These are phyloP conservation scores for Carex parvula DNA, from an alignment of 176 grass and related monocot species.

Conservation along the genomic window DNA sequence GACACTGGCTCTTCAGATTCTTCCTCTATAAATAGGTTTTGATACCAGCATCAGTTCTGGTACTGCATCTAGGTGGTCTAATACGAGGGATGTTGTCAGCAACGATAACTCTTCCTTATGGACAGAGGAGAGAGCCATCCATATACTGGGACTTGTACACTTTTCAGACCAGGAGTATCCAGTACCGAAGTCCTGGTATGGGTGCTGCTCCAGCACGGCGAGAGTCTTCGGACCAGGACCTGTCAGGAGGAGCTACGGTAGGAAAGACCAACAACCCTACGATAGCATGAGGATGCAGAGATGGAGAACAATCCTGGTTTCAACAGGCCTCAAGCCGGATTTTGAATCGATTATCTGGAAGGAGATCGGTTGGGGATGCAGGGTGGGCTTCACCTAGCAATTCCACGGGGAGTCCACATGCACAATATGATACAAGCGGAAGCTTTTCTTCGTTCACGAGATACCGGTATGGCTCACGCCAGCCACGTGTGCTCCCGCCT, in stretches of 20 bases:
- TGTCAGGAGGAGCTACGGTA: conserved; percentile 44
- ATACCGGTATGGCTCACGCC: conserved; percentile 51
- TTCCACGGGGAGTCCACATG: conserved; percentile 48
- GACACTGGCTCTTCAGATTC: conserved; percentile 48
- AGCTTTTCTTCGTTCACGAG: conserved; percentile 64
- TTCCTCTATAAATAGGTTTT: conserved; percentile 45
- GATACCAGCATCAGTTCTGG: conserved; percentile 26
- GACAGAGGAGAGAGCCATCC: conserved; percentile 47
- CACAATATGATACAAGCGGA: conserved; percentile 32
- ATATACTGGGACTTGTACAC: conserved; percentile 37
- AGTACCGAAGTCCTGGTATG: conserved; percentile 25
- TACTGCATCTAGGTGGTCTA: conserved; percentile 39
- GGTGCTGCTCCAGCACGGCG: conserved; percentile 6
- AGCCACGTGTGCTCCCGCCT: conserved; percentile 67
- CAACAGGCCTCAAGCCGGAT: conserved; percentile 46
- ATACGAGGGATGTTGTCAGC: conserved; percentile 36
- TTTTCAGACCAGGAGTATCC: conserved; percentile 51
- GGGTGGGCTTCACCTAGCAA: conserved; percentile 45
- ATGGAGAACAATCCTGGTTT: conserved; percentile 64
- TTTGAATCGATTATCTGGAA: conserved; percentile 49
- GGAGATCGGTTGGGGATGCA: conserved; percentile 59
- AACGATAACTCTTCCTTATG: conserved; percentile 35
- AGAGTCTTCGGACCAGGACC: conserved; percentile 39
- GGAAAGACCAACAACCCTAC: conserved; percentile 51
- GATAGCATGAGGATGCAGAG: conserved; percentile 44